A percentile compares a stretch with the other conserved stretches of the same genome.
phyloP scores from a whole-genome alignment of 768 basidiomycete species.

The Lactifluus echinatus region DNA sequence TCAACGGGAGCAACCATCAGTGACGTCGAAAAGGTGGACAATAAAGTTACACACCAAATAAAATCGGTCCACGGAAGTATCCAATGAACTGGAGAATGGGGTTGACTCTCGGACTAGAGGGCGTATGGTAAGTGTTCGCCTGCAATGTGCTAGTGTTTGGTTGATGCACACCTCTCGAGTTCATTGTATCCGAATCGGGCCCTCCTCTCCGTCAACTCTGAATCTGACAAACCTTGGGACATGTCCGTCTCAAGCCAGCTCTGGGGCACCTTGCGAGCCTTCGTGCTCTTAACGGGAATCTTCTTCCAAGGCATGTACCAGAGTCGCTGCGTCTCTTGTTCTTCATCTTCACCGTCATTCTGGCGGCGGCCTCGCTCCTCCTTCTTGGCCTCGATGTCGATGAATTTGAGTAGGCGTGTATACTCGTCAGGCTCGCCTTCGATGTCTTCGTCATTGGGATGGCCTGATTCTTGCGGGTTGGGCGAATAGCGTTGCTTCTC shows the following conservation, averaged over 20 bases:
- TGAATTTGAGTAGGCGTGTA: conserved; percentile 18
- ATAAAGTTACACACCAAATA: conserved; percentile 24
- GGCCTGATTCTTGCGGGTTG: background rate
- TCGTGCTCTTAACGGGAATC: conserved; percentile 23
- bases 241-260: conserved; percentile 37
- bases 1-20: background rate
- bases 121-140: background rate
- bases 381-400: conserved; percentile 19
- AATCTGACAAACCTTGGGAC: conserved; percentile 29
- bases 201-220: conserved; percentile 30
- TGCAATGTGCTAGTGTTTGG: background rate
- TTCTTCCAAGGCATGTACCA: conserved; percentile 44
- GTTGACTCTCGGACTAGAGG: conserved; percentile 31
- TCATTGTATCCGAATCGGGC: conserved; percentile 35
- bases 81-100: conserved; percentile 36
- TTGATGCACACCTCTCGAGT: conserved; percentile 29
- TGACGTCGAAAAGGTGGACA: background rate
- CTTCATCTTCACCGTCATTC: background rate
- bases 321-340: conserved; percentile 25
- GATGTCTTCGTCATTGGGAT: background rate
- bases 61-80: conserved; percentile 38
- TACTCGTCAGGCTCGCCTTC: conserved; percentile 18
- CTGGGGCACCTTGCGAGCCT: conserved; percentile 29
- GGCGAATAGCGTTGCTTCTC: conserved; percentile 11
- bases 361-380: conserved; percentile 5